phyloP scores from a whole-genome alignment of 495 filamentous ascomycete genomes.

The Cairneyella variabilis region DNA sequence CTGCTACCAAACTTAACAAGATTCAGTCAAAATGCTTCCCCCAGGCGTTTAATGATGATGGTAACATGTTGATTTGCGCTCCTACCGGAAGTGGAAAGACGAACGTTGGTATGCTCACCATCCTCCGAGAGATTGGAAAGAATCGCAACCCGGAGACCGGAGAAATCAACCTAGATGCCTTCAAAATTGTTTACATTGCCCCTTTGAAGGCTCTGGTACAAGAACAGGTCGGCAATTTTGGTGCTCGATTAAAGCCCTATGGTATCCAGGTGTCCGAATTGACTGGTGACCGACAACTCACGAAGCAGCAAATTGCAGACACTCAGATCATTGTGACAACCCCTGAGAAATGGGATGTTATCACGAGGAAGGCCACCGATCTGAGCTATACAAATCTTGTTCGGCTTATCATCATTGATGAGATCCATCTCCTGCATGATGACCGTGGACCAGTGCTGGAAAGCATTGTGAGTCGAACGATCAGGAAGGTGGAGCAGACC shows the following conservation, averaged over 20 bases:
- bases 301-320: constrained; percentile 96
- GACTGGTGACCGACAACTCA: constrained; percentile 96
- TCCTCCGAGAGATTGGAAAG: constrained; percentile 95
- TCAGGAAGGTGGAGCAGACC: constrained; percentile 88
- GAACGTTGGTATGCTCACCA: constrained; percentile 96
- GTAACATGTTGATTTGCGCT: constrained; percentile 95
- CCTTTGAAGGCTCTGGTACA: constrained; percentile 93
- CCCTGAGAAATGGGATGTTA: constrained; percentile 98
- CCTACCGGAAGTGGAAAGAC: constrained; percentile 98
- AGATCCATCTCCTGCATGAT: constrained; percentile 96
- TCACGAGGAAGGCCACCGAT: constrained; percentile 96
- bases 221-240: constrained; percentile 96
- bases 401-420: constrained; percentile 91
- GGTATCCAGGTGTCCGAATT: constrained; percentile 91
- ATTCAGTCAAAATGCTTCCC: constrained; percentile 93
- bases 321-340: constrained; percentile 99
- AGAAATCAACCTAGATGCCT: constrained; percentile 88
- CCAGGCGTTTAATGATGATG: constrained; percentile 88
- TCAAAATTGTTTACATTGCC: constrained; percentile 96
- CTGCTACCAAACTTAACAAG: constrained; percentile 75
- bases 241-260: constrained; percentile 82
- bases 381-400: constrained; percentile 96
- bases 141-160: constrained; percentile 82
- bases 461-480: constrained; percentile 92
- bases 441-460: constrained; percentile 96